Evolutionary conservation across 352 stramenopile species (phyloP).

Genomic region (Pythium sp.): DNA sequence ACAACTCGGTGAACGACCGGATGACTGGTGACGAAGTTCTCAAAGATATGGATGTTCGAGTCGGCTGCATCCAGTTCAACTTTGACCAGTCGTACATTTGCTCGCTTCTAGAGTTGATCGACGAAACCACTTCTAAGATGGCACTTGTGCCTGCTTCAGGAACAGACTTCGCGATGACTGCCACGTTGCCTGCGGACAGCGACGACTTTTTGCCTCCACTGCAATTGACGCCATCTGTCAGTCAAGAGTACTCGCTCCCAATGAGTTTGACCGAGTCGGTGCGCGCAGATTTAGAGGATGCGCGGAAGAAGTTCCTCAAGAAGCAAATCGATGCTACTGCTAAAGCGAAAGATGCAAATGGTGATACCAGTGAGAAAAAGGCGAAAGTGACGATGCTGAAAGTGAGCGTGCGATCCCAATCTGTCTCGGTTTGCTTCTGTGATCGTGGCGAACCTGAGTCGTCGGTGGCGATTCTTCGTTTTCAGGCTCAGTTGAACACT

Average conservation of each 20-base stretch:
- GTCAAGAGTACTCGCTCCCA: constrained; percentile 67
- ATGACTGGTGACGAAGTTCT: constrained; percentile 51
- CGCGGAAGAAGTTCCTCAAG: constrained; percentile 59
- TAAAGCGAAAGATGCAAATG: constrained; percentile 8
- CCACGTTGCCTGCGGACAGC: constrained; percentile 18
- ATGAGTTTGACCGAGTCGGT: constrained; percentile 81
- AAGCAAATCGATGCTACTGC: constrained; percentile 17
- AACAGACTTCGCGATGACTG: constrained; percentile 14
- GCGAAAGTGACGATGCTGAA: constrained; percentile 29
- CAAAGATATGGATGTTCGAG: constrained; percentile 61
- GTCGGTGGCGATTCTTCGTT: constrained; percentile 68
- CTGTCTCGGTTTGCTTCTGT: constrained; percentile 73
- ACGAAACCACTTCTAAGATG: constrained; percentile 62
- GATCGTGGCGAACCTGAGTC: constrained; percentile 62
- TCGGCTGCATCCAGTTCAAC: constrained; percentile 78
- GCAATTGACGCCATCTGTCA: constrained; percentile 57
- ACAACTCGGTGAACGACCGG: constrained; percentile 53
- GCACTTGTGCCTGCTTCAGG: constrained; percentile 24
- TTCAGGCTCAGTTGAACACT: constrained; percentile 33
- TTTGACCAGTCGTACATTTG: constrained; percentile 86
- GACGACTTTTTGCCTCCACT: constrained; percentile 45
- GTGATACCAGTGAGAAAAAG: background rate
- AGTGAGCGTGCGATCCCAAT: constrained; percentile 56
- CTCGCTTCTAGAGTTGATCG: constrained; percentile 70
- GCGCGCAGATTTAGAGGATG: constrained; percentile 71